These are phyloP conservation scores for Diplodia seriata DNA, from an alignment of 2,329 filamentous ascomycete species.

Conservation along the genomic window DNA sequence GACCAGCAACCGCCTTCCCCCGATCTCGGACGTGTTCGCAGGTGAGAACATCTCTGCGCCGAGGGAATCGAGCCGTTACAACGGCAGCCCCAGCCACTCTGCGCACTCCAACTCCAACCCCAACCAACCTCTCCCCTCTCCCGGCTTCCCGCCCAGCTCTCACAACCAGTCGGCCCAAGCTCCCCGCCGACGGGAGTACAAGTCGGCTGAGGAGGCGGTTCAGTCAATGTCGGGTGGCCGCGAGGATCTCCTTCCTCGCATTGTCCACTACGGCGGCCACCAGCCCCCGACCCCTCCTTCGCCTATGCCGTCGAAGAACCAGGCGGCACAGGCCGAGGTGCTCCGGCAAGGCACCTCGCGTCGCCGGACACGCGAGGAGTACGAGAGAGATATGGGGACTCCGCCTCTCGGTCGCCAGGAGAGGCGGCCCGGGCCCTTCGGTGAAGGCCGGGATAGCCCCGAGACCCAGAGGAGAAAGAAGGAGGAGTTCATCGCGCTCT, in stretches of 20 bases:
- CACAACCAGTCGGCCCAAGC: constrained; percentile 52
- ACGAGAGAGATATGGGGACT: constrained; percentile 84
- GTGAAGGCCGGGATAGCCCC: constrained; percentile 80
- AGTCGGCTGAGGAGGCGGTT: constrained; percentile 94
- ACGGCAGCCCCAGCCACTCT: constrained; percentile 68
- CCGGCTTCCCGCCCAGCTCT: constrained; percentile 68
- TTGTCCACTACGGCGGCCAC: constrained; percentile 94
- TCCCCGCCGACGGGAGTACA: constrained; percentile 80
- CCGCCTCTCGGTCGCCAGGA: constrained; percentile 76
- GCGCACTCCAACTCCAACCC: constrained; percentile 69
- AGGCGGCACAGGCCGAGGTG: constrained; percentile 38
- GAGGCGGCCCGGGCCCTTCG: constrained; percentile 67
- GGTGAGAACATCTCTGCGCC: constrained; percentile 68
- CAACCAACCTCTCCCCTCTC: constrained; percentile 76
- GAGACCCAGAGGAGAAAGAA: constrained; percentile 86
- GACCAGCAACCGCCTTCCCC: constrained; percentile 89
- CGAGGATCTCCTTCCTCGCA: constrained; percentile 87
- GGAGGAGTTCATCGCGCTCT: constrained; percentile 87
- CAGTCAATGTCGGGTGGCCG: constrained; percentile 89
- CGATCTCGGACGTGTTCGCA: constrained; percentile 93
- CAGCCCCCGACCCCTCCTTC: constrained; percentile 93
- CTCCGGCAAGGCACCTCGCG: constrained; percentile 67
- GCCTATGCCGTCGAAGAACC: constrained; percentile 62
- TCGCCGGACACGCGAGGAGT: constrained; percentile 84
- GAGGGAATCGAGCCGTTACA: constrained; percentile 57